Conservation (phyloP, 148 eudicot genomes). For the Mesembryanthemum crystallinum region DNA sequence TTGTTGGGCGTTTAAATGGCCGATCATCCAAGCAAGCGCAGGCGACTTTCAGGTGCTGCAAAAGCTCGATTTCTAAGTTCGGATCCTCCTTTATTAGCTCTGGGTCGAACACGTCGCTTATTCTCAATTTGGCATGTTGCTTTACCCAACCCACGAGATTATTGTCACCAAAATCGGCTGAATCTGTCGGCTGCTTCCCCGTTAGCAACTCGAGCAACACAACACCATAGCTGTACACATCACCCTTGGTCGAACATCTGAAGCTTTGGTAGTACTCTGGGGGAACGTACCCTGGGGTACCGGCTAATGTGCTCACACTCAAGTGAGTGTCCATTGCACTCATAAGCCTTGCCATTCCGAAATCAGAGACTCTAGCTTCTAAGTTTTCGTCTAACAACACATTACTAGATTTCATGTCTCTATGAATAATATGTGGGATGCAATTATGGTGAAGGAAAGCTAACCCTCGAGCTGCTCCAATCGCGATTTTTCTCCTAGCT, state of each 20-base stretch:
- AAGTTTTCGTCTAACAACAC: conserved; percentile 72
- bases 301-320: conserved; percentile 93
- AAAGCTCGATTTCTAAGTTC: conserved; percentile 59
- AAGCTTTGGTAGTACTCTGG: conserved; percentile 99
- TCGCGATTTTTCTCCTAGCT: conserved; percentile 81
- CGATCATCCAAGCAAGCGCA: conserved; percentile 84
- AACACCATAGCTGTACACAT: conserved; percentile 89
- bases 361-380: conserved; percentile 90
- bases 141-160: conserved; percentile 98
- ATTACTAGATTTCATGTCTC: conserved; percentile 97
- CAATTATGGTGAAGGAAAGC: conserved; percentile 97
- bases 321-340: conserved; percentile 93
- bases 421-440: conserved; percentile 92
- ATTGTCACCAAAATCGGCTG: conserved; percentile 93
- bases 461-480: conserved; percentile 91
- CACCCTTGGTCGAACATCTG: conserved; percentile 91
- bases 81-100: conserved; percentile 70
- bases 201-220: conserved; percentile 76
- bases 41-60: conserved; percentile 71
- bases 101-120: conserved; percentile 67
- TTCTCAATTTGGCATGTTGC: conserved; percentile 51
- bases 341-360: conserved; percentile 96
- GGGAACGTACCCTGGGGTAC: conserved; percentile 96
- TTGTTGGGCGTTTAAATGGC: conserved; percentile 70
- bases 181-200: conserved; percentile 87